Base-by-base conservation (phyloP, 345 rosid species). In the Balakata baccata region DNA sequence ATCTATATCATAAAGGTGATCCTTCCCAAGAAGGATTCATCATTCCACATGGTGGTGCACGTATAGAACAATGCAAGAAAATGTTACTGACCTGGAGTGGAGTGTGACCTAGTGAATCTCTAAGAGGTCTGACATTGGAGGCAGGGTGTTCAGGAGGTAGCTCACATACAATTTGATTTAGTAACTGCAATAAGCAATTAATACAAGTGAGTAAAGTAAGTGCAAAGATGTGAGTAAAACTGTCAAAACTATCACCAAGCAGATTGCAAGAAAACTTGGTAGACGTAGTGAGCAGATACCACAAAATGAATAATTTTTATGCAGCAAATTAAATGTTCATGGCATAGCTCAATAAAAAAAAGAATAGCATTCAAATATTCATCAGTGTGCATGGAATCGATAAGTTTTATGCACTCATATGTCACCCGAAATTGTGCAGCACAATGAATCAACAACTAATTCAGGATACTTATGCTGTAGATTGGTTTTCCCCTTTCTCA, bases 161-260 rank as follows among this genome's bases (percentile, higher is more conserved):
- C 79, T 86, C 90, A 37, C 90, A 88, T 1, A 88, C 89, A 67
- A 88, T 88, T 84, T 88, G 88, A 82, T 88, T 88, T 39, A 88
- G 51, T 64, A 88, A 74, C 92, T 88, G 86, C 82, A 79, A 56
- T 41, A 64, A 67, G 58, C 25, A 69, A 54, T 10, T n/a, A 14
- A 22, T n/a, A 54, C 7, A 47, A 63, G n/a, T 63, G 22, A 70
- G 51, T 0, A 49, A 62, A 37, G 13, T 34, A 14, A 39, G 37
- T 51, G 34, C 57, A 23, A 45, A 57, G 34, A 11, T 39, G 23
- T 8, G 11, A 23, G 12, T 54, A 16, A 22, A 41, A n/a, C 7
- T 11, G 0, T 54, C 46, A 11, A 23, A 37, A 64, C 53, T 38
- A 14, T 11, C 53, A 78, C 7, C 41, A 51, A 13, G 72, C 6